Evolutionary conservation across 306 rosid genomes (phyloP), one percentile per base, ranked within the genome.

Genomic region (Crataegus laevigata): DNA sequence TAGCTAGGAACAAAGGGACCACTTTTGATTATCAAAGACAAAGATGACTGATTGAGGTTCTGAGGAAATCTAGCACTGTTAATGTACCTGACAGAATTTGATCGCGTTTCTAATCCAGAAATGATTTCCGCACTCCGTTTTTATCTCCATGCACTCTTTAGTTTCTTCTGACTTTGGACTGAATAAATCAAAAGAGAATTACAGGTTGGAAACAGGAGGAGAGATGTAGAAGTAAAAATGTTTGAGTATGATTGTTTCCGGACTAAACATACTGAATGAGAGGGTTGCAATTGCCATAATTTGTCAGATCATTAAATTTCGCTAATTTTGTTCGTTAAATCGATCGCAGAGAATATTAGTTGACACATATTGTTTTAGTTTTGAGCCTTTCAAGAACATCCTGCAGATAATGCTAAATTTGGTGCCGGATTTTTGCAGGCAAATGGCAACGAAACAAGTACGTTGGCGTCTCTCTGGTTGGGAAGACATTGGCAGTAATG

Each of bases 391-490:
- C 24, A 52, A 52, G 25, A 52, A 19, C 25, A 6, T 25, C 42
- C 26, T 51, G 30, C 45, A 30, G 8, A 34, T 3, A 8, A 54
- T 45, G 47, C 42, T 69, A 15, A 18, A 43, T 26, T 11, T 70
- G 10, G 36, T 29, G 22, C 9, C 12, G 15, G 28, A 38, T 6
- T 30, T 74, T 45, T 69, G 28, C 82, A 94, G 98, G 96, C 62
- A 85, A 88, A 78, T 94, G 98, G 98, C 83, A 81, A 69, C 77
- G 98, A 25, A 90, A n/a, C 88, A 91, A 94, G 88, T 91, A 88
- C 26, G 96, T 94, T 4, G 98, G 98, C 40, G 98, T 94, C 3
- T 94, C 98, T 2, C 51, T 94, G 71, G 98, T 90, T 29, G 98
- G 98, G n/a, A 94, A 94, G 73, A 94, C 94, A 13, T 67, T 94